Evolutionary conservation across 441 rosid genomes (phyloP).

Genomic region (Aquilaria agallochum): DNA sequence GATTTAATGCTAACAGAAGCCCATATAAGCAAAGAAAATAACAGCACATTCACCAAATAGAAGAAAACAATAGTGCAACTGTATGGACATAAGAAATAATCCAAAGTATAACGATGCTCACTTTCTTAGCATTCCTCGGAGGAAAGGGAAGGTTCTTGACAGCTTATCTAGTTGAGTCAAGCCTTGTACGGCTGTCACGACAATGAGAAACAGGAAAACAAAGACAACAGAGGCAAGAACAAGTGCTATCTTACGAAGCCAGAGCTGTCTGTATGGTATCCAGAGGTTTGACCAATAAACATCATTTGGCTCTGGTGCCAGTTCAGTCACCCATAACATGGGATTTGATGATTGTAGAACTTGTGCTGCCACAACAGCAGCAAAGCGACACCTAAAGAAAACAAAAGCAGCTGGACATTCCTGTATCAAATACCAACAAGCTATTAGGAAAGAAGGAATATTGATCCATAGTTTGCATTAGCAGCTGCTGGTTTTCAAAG

Average conservation of each 20-base stretch:
- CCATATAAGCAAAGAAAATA: no score
- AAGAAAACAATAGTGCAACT: no score
- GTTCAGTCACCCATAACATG: conserved; percentile 88
- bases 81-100: no score
- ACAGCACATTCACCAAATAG: no score
- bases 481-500: no score
- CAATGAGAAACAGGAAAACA: conserved; percentile 78
- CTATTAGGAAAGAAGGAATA: no score
- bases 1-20: no score
- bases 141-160: conserved; percentile 57
- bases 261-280: conserved; percentile 77
- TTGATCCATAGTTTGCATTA: no score
- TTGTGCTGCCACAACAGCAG: conserved; percentile 77
- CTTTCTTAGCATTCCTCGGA: conserved; percentile 53
- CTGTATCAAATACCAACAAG: conserved; percentile 30
- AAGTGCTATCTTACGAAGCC: conserved; percentile 77
- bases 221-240: conserved; percentile 59
- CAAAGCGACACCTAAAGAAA: conserved; percentile 81
- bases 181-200: conserved; percentile 85
- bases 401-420: conserved; percentile 89
- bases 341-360: conserved; percentile 89
- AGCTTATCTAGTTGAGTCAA: conserved; percentile 68
- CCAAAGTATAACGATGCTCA: conserved; percentile 30
- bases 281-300: conserved; percentile 88
- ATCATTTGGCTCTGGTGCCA: conserved; percentile 94